Base-by-base conservation (phyloP, 768 basidiomycete species). In the Naganishia randhawae region DNA sequence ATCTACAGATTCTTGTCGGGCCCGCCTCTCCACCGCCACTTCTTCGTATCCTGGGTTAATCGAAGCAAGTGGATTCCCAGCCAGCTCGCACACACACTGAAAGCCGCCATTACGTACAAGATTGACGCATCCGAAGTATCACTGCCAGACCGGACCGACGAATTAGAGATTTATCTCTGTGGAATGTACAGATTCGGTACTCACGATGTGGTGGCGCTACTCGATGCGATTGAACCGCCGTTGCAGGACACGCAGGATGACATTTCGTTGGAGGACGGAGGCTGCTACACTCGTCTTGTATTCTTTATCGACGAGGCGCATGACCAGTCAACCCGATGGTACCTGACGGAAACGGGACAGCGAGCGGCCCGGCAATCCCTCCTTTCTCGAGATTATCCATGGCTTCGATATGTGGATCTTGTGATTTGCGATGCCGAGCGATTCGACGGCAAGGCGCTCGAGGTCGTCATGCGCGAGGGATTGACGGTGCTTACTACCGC, bases 21-120 rank as follows among this genome's bases (percentile, higher is more conserved):
- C 10, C 57, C 57, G n/a, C 57, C 57, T 22, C 17, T 61, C 5
- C 57, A 61, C 41, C 57, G 57, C 22, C 57, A 61, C n/a, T 61
- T 61, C 37, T 61, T 41, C 25, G 57, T 61, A 9, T 22, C 57
- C n/a, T 61, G 57, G 57, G 3, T 39, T 39, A 61, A 42, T 14
- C 57, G 57, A 35, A 39, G 14, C 8, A 61, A 42, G 11, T 61
- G 57, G 57, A 42, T 61, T 19, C 57, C 57, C 8, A 29, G 6
- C 11, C 25, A 39, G 22, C 57, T 61, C n/a, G 39, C 25, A 2
- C 19, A 61, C 17, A 42, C 57, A 11, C 17, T 61, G n/a, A 61
- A 61, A 42, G 57, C 57, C 33, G 57, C 33, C 8, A 61, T 61
- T n/a, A 61, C 57, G 11, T 61, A 61, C 57, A 61, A 42, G 57